A percentile compares a stretch with the other conserved stretches of the same genome.
These are phyloP conservation scores for Boletellus emodensis DNA, from an alignment of 768 basidiomycete species.

Conservation along the genomic window DNA sequence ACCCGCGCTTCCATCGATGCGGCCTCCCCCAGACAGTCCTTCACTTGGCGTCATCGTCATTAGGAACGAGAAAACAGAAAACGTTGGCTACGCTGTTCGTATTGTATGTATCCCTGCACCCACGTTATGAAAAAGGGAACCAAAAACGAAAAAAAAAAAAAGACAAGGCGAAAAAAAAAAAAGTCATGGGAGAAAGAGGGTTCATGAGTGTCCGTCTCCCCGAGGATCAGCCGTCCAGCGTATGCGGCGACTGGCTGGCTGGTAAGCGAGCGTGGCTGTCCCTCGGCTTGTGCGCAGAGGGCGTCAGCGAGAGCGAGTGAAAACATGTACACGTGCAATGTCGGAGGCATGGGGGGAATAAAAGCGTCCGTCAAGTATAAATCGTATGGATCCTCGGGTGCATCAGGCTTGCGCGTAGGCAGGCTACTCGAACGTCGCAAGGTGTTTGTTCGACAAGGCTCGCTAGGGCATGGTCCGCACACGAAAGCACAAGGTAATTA, in stretches of 20 bases:
- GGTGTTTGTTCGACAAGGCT: conserved; percentile 13
- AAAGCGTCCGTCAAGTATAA: conserved; percentile 22
- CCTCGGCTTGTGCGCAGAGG: conserved; percentile 3
- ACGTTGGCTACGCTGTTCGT: conserved; percentile 21
- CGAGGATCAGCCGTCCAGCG: conserved; percentile 19
- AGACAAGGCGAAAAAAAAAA: conserved; percentile 2
- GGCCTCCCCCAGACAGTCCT: conserved; percentile 21
- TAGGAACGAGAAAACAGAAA: conserved; percentile 12
- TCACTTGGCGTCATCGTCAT: conserved; percentile 23
- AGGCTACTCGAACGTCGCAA: conserved; percentile 19
- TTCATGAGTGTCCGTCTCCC: conserved; percentile 26
- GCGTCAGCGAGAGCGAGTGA: neutral
- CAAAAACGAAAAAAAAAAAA: conserved; percentile 8
- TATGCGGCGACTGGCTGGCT: conserved; percentile 11
- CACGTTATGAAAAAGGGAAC: conserved; percentile 14
- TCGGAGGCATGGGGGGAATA: conserved; percentile 14
- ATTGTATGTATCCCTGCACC: conserved; percentile 25
- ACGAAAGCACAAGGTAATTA: conserved; percentile 27
- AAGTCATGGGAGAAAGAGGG: conserved; percentile 11
- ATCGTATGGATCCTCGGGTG: conserved; percentile 16
- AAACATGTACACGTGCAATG: conserved; percentile 9
- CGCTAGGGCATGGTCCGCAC: conserved; percentile 18
- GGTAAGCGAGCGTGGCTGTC: conserved; percentile 20
- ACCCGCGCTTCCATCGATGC: neutral
- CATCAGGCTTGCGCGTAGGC: conserved; percentile 20